Evolutionary conservation across 192 early-diverging fungal genomes (phyloP).

Genomic region (Entomortierella chlamydospora): DNA sequence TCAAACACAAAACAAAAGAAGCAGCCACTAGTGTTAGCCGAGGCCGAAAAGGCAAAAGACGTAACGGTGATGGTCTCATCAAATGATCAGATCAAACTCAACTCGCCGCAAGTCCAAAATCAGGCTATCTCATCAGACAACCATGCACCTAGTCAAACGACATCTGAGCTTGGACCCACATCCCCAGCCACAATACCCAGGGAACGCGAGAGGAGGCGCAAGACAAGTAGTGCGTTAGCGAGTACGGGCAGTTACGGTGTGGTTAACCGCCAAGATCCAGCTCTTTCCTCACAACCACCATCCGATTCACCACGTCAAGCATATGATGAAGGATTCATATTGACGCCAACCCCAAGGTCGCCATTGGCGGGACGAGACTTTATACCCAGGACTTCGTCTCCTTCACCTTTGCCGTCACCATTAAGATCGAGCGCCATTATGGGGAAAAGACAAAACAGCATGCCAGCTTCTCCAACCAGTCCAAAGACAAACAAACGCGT

Average conservation of each 20-base stretch:
- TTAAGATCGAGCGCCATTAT: neutral
- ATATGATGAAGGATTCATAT: neutral
- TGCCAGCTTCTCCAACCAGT: neutral
- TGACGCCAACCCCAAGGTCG: neutral
- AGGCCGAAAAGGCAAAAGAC: neutral
- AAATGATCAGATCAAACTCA: no score
- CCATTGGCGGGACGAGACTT: neutral
- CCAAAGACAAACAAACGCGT: neutral
- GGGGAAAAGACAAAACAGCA: constrained; percentile 3
- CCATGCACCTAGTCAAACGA: no score
- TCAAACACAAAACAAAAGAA: neutral
- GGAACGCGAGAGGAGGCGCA: constrained; percentile 21
- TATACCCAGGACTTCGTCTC: neutral
- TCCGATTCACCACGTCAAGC: neutral
- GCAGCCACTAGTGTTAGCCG: neutral
- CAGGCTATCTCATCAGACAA: neutral
- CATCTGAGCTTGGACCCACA: no score
- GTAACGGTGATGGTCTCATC: no score
- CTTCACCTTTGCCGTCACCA: neutral
- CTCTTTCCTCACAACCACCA: neutral
- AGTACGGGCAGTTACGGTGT: neutral
- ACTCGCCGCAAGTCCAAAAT: neutral
- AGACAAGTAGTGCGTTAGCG: neutral
- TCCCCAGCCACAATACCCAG: neutral
- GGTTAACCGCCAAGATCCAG: neutral